Percentiles rank a stretch among this genome's conserved stretches.
These are phyloP conservation scores for Eimeria maxima DNA, from an alignment of 169 alveolate species.

Conservation along the genomic window DNA sequence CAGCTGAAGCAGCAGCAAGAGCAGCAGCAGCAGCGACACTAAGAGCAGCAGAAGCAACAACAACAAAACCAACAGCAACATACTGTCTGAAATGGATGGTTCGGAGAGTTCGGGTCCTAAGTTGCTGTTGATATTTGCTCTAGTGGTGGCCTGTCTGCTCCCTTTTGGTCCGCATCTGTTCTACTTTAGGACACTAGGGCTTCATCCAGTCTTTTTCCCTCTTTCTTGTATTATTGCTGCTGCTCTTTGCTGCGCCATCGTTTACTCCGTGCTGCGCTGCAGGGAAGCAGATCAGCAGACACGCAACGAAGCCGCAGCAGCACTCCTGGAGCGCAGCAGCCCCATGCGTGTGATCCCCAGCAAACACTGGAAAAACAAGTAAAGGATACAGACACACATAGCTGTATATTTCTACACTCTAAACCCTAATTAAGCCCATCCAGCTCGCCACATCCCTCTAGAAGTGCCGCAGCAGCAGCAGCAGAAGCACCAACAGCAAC, in stretches of 20 bases:
- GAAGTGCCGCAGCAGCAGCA: not conserved
- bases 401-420: not conserved
- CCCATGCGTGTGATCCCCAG: not conserved
- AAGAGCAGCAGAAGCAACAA: not conserved
- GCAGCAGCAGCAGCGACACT: not conserved
- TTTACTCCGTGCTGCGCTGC: constrained; percentile 19
- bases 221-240: constrained; percentile 1
- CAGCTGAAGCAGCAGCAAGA: not conserved
- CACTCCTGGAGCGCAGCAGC: not conserved
- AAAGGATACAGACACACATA: not conserved
- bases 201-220: constrained; percentile 40
- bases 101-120: constrained; percentile 29
- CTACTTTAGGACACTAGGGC: not conserved
- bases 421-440: not conserved
- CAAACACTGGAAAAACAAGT: not conserved
- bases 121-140: not conserved
- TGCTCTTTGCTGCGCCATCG: not conserved
- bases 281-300: not conserved
- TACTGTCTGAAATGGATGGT: not conserved
- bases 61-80: not conserved
- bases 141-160: not conserved
- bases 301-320: not conserved
- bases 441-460: not conserved
- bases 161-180: constrained; percentile 5
- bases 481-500: not conserved